Evolutionary conservation across 1,284 basidiomycete genomes (phyloP).

Genomic region (Sanguinoderma infundibulare): DNA sequence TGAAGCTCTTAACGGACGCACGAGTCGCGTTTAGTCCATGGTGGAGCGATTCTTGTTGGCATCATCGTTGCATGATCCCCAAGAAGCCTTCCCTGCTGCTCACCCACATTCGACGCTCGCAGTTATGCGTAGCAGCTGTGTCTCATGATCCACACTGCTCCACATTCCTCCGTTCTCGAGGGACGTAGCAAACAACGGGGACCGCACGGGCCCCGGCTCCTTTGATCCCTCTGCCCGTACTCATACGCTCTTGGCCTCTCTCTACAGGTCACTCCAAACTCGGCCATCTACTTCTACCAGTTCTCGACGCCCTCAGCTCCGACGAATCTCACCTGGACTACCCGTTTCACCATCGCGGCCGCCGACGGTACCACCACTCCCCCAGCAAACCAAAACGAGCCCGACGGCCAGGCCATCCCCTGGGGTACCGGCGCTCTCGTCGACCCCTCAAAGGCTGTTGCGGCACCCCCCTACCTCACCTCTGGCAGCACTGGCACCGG

Average conservation of each 20-base stretch:
- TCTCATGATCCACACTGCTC: background rate
- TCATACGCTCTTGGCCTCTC: background rate
- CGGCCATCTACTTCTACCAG: conserved; percentile 83
- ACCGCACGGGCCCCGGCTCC: background rate
- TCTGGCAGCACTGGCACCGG: background rate
- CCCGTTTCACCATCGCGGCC: conserved; percentile 79
- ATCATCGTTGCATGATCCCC: background rate
- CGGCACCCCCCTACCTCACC: conserved; percentile 29
- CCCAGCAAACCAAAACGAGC: conserved; percentile 59
- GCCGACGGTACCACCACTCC: conserved; percentile 50
- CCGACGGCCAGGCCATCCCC: conserved; percentile 54
- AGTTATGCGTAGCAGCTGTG: background rate
- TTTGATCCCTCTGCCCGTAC: background rate
- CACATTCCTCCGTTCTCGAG: background rate
- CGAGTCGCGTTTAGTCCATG: background rate
- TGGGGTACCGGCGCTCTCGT: conserved; percentile 76
- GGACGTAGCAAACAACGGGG: background rate
- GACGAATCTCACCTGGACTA: conserved; percentile 68
- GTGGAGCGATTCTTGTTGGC: background rate
- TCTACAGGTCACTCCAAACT: conserved; percentile 64
- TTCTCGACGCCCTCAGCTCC: conserved; percentile 52
- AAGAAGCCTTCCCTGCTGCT: background rate
- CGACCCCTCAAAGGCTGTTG: conserved; percentile 37
- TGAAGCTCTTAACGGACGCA: background rate
- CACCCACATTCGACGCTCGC: background rate